Evolutionary conservation across 2,329 filamentous ascomycete species (phyloP), one percentile per base, ranked within the genome.

Genomic region (Epichloe hybrida): DNA sequence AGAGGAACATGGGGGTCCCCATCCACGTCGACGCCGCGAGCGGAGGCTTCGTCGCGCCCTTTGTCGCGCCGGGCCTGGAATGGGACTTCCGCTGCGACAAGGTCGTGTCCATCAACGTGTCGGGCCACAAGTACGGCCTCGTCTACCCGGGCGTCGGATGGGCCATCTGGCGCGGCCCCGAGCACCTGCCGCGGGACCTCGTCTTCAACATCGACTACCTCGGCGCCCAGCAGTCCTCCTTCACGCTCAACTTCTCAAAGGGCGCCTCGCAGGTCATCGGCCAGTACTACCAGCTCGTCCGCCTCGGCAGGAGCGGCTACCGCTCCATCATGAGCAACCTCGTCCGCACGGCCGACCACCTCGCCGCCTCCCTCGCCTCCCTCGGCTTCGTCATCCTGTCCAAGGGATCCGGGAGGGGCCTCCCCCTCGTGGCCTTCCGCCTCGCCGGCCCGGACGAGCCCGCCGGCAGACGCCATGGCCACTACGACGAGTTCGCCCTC

Each of bases 201-300:
- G 88, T 97, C 61, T 97, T 97, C 80, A 96, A 95, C 76, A 96
- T 97, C 78, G 96, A 96, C 77, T 97, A 97, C 71, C 84, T 96
- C 5, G 91, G 91, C 47, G 90, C 91, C 11, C 88, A 96, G 64
- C 91, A 97, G 66, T 85, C 89, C 2, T 95, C 88, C 3, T 96
- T 96, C 72, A 96, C 91, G 0, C 81, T 97, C 53, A 97, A 97
- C 75, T 97, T 97, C 74, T 94, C 64, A 95, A 95, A 23, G 67
- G 90, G 90, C 51, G 91, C 91, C 12, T 88, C 85, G 5, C 90
- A 96, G 65, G 87, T 96, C 62, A 95, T 97, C 55, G 91, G 88
- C 31, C 91, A 97, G 70, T 97, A 96, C 73, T 96, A 27, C 21
- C 21, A 23, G 21, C 21, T 23, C 21, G 1, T 23, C 21, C 21